These are phyloP conservation scores for Quercus parvula DNA, from an alignment of 306 rosid species.

Conservation along the genomic window DNA sequence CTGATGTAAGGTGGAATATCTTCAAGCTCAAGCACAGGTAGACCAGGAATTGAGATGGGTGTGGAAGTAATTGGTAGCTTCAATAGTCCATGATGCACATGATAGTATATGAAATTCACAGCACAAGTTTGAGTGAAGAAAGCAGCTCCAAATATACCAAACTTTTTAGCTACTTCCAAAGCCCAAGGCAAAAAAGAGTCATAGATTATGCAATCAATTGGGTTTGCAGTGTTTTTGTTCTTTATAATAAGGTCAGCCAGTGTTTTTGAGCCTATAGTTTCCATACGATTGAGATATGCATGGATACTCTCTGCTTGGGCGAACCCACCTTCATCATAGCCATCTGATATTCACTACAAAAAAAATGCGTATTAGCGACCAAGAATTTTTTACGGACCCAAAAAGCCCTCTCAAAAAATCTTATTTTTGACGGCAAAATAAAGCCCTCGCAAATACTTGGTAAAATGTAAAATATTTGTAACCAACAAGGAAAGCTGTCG, in stretches of 20 bases:
- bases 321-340: slow-evolving; percentile 60
- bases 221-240: slow-evolving; percentile 21
- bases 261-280: slow-evolving; percentile 37
- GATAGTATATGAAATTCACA: slow-evolving; percentile 37
- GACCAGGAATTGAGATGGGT: slow-evolving; percentile 35
- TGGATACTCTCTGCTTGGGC: slow-evolving; percentile 21
- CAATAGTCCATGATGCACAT: slow-evolving; percentile 33
- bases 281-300: slow-evolving; percentile 35
- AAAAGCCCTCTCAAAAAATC: too few relatives aligned
- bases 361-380: too few relatives aligned
- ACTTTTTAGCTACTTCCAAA: slow-evolving; percentile 49
- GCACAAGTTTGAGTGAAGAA: slow-evolving; percentile 60
- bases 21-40: slow-evolving; percentile 39
- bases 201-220: slow-evolving; percentile 46
- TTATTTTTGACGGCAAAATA: too few relatives aligned
- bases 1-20: slow-evolving; percentile 57
- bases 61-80: slow-evolving; percentile 31
- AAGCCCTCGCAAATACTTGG: too few relatives aligned
- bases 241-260: slow-evolving; percentile 42
- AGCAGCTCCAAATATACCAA: slow-evolving; percentile 39
- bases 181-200: slow-evolving; percentile 51
- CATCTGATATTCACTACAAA: slow-evolving; percentile 77
- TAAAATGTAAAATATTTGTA: too few relatives aligned
- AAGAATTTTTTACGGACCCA: too few relatives aligned
- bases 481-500: too few relatives aligned